Conservation (phyloP, 305 asterid genomes). For the Fraxinus latifolia region DNA sequence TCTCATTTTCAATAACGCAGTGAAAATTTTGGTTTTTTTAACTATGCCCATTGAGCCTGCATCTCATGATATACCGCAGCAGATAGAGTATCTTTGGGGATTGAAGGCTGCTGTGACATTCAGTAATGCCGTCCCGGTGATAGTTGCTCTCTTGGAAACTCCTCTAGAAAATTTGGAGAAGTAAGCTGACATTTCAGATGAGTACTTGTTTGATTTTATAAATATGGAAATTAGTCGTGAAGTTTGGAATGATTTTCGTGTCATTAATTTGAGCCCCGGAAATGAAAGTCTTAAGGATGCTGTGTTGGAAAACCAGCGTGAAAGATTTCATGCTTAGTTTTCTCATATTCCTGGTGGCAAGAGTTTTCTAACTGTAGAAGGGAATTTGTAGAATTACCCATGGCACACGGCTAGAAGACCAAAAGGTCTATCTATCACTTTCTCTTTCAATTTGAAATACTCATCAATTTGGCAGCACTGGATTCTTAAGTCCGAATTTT, state of each 20-base stretch:
- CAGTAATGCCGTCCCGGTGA: slow-evolving; percentile 70
- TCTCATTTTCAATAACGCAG: slow-evolving; percentile 40
- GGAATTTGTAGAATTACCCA: background rate
- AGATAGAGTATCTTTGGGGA: slow-evolving; percentile 87
- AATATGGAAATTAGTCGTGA: slow-evolving; percentile 1
- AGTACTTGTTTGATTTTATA: background rate
- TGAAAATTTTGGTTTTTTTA: slow-evolving; percentile 84
- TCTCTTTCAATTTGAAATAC: background rate
- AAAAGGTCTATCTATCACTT: background rate
- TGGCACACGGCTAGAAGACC: background rate
- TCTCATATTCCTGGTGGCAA: background rate
- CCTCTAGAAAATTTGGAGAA: slow-evolving; percentile 81
- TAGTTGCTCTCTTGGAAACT: slow-evolving; percentile 69
- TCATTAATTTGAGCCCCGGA: background rate
- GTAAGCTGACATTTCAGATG: slow-evolving; percentile 35
- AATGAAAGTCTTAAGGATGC: slow-evolving; percentile 15
- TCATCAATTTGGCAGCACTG: background rate
- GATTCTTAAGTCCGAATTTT: background rate
- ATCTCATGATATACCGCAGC: slow-evolving; percentile 71
- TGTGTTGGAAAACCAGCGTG: slow-evolving; percentile 11
- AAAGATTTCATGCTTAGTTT: background rate
- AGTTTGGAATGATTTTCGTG: slow-evolving; percentile 1
- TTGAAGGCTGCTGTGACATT: slow-evolving; percentile 61
- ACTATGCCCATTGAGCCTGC: slow-evolving; percentile 90
- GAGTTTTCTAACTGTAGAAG: background rate